Evolutionary conservation across 2,329 filamentous ascomycete species (phyloP).

Genomic region (Canariomyces notabilis): DNA sequence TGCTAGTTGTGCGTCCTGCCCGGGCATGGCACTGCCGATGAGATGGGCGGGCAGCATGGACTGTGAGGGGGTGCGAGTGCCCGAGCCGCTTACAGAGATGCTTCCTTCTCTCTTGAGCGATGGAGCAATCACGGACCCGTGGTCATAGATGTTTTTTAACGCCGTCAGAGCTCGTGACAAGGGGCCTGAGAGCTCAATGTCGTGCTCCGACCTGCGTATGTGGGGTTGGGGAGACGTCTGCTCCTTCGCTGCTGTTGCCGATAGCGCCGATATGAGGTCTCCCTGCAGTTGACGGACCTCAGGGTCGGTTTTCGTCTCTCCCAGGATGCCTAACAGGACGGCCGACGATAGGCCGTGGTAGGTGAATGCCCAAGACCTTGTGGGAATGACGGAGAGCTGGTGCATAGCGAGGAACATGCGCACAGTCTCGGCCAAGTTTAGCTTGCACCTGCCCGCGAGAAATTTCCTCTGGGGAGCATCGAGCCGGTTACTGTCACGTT

Average conservation of each 20-base stretch:
- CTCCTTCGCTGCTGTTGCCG: constrained; percentile 60
- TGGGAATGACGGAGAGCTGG: constrained; percentile 61
- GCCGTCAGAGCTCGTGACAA: constrained; percentile 57
- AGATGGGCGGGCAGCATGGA: constrained; percentile 22
- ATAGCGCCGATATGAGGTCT: constrained; percentile 58
- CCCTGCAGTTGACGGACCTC: constrained; percentile 60
- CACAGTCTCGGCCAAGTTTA: constrained; percentile 59
- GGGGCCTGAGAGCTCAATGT: constrained; percentile 58
- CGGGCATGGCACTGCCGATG: constrained; percentile 11
- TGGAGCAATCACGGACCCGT: constrained; percentile 52
- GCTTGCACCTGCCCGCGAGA: constrained; percentile 55
- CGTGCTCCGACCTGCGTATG: constrained; percentile 51
- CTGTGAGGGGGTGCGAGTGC: constrained; percentile 39
- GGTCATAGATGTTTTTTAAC: constrained; percentile 61
- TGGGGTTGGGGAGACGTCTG: constrained; percentile 48
- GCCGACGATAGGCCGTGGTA: constrained; percentile 63
- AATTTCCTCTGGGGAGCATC: constrained; percentile 48
- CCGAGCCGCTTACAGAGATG: constrained; percentile 37
- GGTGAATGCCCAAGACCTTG: constrained; percentile 63
- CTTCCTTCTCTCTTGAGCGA: constrained; percentile 44
- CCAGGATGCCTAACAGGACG: constrained; percentile 57
- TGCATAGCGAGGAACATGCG: constrained; percentile 67
- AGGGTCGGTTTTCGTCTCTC: constrained; percentile 58
- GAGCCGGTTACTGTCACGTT: constrained; percentile 45
- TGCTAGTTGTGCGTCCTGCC: constrained; percentile 3